Conservation (phyloP, 2,329 filamentous ascomycete genomes). For the Raffaelea deltoideospora region DNA sequence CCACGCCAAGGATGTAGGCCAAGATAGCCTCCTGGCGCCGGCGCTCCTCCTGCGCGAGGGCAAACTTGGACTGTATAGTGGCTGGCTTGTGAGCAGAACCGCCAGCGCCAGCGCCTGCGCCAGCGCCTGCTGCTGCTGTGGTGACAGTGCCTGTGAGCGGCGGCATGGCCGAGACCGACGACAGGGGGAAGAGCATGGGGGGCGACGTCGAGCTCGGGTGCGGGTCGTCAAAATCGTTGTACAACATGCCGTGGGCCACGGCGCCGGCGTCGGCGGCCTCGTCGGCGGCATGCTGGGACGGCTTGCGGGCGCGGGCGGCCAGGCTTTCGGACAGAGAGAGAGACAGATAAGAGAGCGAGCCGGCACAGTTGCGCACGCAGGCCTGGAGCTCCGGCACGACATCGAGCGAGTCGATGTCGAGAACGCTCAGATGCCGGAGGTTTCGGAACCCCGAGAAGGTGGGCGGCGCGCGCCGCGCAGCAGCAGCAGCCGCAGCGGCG, state of each 20-base stretch:
- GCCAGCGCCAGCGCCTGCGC: too few species aligned
- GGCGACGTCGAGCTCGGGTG: slow-evolving; percentile 9
- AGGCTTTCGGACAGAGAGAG: slow-evolving; percentile 42
- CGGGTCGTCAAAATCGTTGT: slow-evolving; percentile 23
- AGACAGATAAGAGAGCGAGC: slow-evolving; percentile 37
- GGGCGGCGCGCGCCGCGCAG: slow-evolving; percentile 25
- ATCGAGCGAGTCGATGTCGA: slow-evolving; percentile 46
- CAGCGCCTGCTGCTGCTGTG: too few species aligned
- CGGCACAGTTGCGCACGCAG: slow-evolving; percentile 38
- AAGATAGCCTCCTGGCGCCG: too few species aligned
- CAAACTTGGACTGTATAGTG: too few species aligned
- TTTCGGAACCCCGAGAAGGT: slow-evolving; percentile 43
- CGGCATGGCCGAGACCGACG: too few species aligned
- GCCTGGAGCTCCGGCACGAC: slow-evolving; percentile 37
- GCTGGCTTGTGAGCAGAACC: too few species aligned
- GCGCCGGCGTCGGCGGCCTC: slow-evolving; percentile 20
- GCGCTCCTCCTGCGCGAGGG: too few species aligned
- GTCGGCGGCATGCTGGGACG: slow-evolving; percentile 13
- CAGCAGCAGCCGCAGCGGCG: too few species aligned
- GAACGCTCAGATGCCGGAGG: slow-evolving; percentile 34
- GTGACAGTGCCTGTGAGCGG: too few species aligned
- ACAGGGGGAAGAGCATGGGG: too few species aligned
- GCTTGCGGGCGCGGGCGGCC: slow-evolving; percentile 30
- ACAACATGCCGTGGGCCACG: too few species aligned
- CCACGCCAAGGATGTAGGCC: too few species aligned